Evolutionary conservation across 805 yeast genomes (phyloP).

Genomic region (Spathaspora hagerdaliae): DNA sequence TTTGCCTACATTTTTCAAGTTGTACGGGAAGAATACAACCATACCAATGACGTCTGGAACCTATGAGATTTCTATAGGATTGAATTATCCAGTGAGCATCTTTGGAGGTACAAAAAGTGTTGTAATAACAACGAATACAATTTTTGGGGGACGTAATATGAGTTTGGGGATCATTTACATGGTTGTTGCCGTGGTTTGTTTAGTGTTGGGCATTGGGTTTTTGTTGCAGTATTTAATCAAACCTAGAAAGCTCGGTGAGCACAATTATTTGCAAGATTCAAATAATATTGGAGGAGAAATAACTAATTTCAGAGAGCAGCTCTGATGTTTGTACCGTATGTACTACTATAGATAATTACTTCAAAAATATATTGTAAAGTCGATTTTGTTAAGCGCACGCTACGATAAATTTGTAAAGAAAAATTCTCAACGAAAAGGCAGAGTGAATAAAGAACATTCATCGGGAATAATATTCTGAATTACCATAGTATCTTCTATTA

Average conservation of each 20-base stretch:
- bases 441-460: too few relatives aligned
- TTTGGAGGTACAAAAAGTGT: conserved; percentile 90
- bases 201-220: conserved; percentile 70
- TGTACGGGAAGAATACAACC: conserved; percentile 70
- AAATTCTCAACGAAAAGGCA: too few relatives aligned
- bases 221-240: conserved; percentile 75
- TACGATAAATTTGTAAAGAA: too few relatives aligned
- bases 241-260: conserved; percentile 85
- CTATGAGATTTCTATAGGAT: conserved; percentile 61
- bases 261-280: conserved; percentile 45
- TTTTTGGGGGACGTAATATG: conserved; percentile 84
- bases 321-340: neutral
- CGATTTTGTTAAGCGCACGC: too few relatives aligned
- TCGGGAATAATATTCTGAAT: too few relatives aligned
- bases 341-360: too few relatives aligned
- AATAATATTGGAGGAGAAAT: conserved; percentile 12
- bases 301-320: conserved; percentile 23
- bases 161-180: conserved; percentile 82
- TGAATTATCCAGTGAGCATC: conserved; percentile 76
- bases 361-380: too few relatives aligned
- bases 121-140: conserved; percentile 75
- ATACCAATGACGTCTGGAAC: conserved; percentile 57
- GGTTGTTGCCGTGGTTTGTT: conserved; percentile 75
- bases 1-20: conserved; percentile 80
- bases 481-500: too few relatives aligned